Evolutionary conservation across 1,284 basidiomycete genomes (phyloP).

Genomic region (Vanrija pseudolonga): DNA sequence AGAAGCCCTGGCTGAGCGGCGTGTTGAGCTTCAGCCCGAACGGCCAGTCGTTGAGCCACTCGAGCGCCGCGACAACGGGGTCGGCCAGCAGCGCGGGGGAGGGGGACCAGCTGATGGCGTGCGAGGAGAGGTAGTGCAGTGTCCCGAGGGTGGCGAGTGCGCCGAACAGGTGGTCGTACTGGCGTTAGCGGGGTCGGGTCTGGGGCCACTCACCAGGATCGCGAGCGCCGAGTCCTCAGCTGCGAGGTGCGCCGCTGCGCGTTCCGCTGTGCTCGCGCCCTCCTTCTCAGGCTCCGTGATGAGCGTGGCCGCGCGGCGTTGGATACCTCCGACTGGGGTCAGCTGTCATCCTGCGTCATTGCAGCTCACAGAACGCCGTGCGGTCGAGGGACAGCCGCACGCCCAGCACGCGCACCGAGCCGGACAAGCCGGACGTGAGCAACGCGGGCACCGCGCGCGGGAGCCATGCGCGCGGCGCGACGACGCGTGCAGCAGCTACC

Average conservation of each 20-base stretch:
- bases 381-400: not conserved
- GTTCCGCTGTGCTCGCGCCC: not conserved
- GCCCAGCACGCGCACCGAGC: constrained; percentile 58
- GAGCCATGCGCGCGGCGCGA: no score
- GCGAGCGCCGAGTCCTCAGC: no score
- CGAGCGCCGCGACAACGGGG: constrained; percentile 17
- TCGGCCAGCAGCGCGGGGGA: constrained; percentile 3
- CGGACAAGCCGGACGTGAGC: constrained; percentile 62
- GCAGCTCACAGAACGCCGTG: not conserved
- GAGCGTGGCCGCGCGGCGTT: not conserved
- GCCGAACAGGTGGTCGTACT: no score
- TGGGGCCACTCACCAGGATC: no score
- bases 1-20: constrained; percentile 79
- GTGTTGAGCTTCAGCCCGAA: constrained; percentile 94
- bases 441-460: constrained; percentile 62
- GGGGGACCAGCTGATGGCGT: no score
- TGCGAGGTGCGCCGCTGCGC: no score
- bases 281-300: not conserved
- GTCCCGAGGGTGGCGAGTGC: no score
- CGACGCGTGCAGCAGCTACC: no score
- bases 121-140: no score
- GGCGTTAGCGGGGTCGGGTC: no score
- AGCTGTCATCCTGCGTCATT: not conserved
- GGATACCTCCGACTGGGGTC: no score
- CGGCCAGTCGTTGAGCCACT: constrained; percentile 92